Evolutionary conservation across 257 asterid species (phyloP).

Genomic region (Gentiana straminea): DNA sequence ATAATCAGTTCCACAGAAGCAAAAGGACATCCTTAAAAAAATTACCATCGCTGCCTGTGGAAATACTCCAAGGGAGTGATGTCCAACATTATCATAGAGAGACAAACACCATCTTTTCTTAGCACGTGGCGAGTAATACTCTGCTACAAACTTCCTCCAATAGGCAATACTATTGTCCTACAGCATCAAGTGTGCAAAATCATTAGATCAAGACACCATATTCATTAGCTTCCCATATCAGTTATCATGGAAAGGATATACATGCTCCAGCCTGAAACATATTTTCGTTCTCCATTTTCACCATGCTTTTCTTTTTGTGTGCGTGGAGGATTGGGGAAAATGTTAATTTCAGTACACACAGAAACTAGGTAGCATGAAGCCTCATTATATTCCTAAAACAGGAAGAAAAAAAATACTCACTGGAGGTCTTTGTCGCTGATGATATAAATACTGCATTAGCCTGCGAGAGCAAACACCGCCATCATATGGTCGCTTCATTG

Average conservation of each 20-base stretch:
- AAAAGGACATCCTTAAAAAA: not conserved
- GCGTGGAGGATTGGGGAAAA: too few relatives aligned
- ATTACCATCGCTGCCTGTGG: conserved; percentile 94
- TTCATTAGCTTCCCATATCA: not conserved
- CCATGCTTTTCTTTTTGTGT: too few relatives aligned
- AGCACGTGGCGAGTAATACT: conserved; percentile 91
- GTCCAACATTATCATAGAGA: conserved; percentile 75
- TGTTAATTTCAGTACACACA: too few relatives aligned
- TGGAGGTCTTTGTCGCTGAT: conserved; percentile 84
- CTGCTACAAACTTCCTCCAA: conserved; percentile 96
- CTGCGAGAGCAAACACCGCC: conserved; percentile 94
- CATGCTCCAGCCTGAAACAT: not conserved
- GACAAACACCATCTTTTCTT: conserved; percentile 99
- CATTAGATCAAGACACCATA: not conserved
- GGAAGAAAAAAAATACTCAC: conserved; percentile 39
- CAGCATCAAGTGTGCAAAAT: not conserved
- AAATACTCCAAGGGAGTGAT: conserved; percentile 89
- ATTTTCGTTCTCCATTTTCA: not conserved
- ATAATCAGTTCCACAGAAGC: too few relatives aligned
- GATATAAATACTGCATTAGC: conserved; percentile 89
- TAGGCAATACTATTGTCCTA: conserved; percentile 87
- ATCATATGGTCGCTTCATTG: conserved; percentile 69
- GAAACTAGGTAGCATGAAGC: too few relatives aligned
- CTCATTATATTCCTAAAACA: not conserved
- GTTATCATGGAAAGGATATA: too few relatives aligned